Base-by-base conservation (phyloP, 805 yeast species). In the Barnettozyma siamensis region DNA sequence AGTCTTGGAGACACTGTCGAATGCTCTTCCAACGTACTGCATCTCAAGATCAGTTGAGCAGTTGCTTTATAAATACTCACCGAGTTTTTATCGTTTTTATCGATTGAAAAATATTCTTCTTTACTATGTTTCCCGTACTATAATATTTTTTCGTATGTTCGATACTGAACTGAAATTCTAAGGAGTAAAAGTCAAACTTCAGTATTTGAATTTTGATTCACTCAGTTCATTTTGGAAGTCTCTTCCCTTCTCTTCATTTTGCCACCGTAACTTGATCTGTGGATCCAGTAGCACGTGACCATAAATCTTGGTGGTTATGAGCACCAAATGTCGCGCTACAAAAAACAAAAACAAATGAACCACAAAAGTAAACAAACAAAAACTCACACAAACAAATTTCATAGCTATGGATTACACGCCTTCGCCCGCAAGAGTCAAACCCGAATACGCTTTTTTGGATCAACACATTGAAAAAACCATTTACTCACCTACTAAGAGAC, bases 11-110 rank as follows among this genome's bases (percentile, higher is more conserved):
- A 93, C 95, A 29, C 95, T 83, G 26, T 88, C 97, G 45, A 94
- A 81, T 16, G 96, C 97, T 58, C 95, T 76, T 15, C 96, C 97
- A 49, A 91, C 93, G 80, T 88, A 91, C 64, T 91, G 98, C 98
- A 91, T 91, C n/a, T n/a, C n/a, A n/a, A n/a, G n/a, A n/a, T n/a
- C n/a, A n/a, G n/a, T n/a, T n/a, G n/a, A n/a, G n/a, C n/a, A n/a
- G n/a, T n/a, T n/a, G n/a, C n/a, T n/a, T n/a, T n/a, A n/a, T n/a
- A n/a, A n/a, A n/a, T n/a, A n/a, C n/a, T n/a, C n/a, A n/a, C n/a
- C n/a, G n/a, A n/a, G n/a, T n/a, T n/a, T n/a, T n/a, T n/a, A n/a
- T n/a, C n/a, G n/a, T n/a, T n/a, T n/a, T n/a, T n/a, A n/a, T n/a
- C n/a, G n/a, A n/a, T n/a, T n/a, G n/a, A n/a, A n/a, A n/a, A n/a